Percentiles rank a stretch among this genome's conserved stretches.
These are phyloP conservation scores for Microbotryum scabiosae DNA, from an alignment of 1,284 basidiomycete species.

Conservation along the genomic window DNA sequence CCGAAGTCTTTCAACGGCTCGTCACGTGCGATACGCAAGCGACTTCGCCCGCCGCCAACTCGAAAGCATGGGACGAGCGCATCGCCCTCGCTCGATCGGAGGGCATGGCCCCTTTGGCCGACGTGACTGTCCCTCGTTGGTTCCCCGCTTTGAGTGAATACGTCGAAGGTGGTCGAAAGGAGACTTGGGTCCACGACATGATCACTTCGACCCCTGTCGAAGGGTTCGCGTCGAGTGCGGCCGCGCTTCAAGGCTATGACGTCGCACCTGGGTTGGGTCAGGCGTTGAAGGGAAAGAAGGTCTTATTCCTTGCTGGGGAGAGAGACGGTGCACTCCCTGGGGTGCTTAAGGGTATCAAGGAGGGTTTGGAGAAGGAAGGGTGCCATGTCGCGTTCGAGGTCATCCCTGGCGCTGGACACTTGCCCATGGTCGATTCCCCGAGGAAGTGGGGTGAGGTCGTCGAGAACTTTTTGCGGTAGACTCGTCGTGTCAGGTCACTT, in stretches of 20 bases:
- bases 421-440: conserved; percentile 42
- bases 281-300: conserved; percentile 34
- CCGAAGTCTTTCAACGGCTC: conserved; percentile 35
- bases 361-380: conserved; percentile 36
- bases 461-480: conserved; percentile 23
- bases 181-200: conserved; percentile 34
- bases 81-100: conserved; percentile 38
- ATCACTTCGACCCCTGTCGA: conserved; percentile 39
- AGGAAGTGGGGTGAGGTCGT: conserved; percentile 26
- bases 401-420: conserved; percentile 40
- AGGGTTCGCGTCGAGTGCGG: conserved; percentile 41
- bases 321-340: conserved; percentile 42
- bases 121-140: conserved; percentile 43
- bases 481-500: too few relatives aligned
- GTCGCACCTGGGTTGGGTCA: conserved; percentile 38
- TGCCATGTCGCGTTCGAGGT: conserved; percentile 36
- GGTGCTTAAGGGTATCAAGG: conserved; percentile 35
- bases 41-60: conserved; percentile 41
- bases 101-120: conserved; percentile 39
- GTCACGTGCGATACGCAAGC: conserved; percentile 44
- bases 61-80: conserved; percentile 43
- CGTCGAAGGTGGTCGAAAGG: conserved; percentile 28
- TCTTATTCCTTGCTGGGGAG: conserved; percentile 42
- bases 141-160: conserved; percentile 35
- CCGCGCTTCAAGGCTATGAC: conserved; percentile 43